phyloP scores from a whole-genome alignment of 75 land plant genomes.

The Pinus tabuliformis region DNA sequence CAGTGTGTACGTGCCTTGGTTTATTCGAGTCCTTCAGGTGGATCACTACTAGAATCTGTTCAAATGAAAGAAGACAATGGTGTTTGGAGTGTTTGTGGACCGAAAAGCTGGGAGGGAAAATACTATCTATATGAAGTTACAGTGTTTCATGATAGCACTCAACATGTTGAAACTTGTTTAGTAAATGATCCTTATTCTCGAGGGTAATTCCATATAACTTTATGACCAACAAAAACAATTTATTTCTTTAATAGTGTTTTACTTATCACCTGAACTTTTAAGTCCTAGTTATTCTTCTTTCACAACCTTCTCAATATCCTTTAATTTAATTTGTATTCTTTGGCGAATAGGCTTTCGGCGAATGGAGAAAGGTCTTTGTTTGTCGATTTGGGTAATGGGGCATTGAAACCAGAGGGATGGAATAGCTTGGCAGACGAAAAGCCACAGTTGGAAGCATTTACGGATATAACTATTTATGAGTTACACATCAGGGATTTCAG shows the following conservation, averaged over 20 bases:
- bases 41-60: constrained; percentile 45
- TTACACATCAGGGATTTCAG: constrained; percentile 96
- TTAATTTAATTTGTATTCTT: constrained; percentile 7
- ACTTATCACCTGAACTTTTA: background rate
- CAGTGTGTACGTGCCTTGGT: constrained; percentile 58
- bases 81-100: constrained; percentile 74
- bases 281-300: constrained; percentile 10
- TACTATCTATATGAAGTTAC: constrained; percentile 85
- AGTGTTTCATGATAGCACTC: constrained; percentile 74
- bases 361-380: constrained; percentile 77
- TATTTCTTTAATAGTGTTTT: background rate
- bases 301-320: background rate
- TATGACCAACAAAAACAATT: too few relatives aligned
- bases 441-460: constrained; percentile 62
- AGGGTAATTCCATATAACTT: constrained; percentile 44
- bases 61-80: constrained; percentile 70
- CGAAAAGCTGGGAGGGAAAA: constrained; percentile 78
- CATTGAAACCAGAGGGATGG: constrained; percentile 78
- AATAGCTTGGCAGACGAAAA: constrained; percentile 65
- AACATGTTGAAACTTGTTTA: constrained; percentile 57
- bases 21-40: constrained; percentile 53
- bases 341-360: constrained; percentile 62
- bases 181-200: constrained; percentile 96
- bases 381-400: constrained; percentile 58
- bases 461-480: constrained; percentile 89